Evolutionary conservation across 208 protist genomes (phyloP), one percentile per base, ranked within the genome.

Genomic region (Crithidia bombi): DNA sequence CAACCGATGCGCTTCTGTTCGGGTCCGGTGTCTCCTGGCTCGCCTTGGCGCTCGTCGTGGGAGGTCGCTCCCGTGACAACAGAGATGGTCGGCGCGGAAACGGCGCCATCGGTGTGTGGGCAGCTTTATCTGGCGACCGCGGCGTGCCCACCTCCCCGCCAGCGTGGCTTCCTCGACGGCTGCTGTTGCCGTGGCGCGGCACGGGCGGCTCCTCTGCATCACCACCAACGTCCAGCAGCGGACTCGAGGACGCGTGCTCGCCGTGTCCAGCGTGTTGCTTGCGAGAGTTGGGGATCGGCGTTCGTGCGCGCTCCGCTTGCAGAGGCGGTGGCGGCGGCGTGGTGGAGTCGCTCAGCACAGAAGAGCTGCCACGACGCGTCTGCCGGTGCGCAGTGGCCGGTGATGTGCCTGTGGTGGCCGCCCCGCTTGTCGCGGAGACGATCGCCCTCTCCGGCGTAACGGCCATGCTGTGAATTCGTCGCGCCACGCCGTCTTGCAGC

Each of bases 331-430:
- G 55, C 23, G 33, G 38, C 38, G 55, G 55, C 38, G 52, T 58
- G 17, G n/a, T n/a, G 15, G n/a, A 47, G 47, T 74, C 68, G 23
- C 39, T 50, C 68, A 74, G 49, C 28, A 50, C 47, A 2, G 68
- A 74, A 21, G 38, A 32, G 68, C 68, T 66, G 68, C 35, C 68
- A 15, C 68, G 59, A 26, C 41, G 49, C 56, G 47, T 33, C 51
- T 52, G 58, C 28, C 35, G 59, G 33, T 50, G 49, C 30, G 51
- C 57, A 21, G 59, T 38, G n/a, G 68, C 50, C 6, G 50, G 58
- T 25, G 68, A 67, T n/a, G 50, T 33, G 39, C 46, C 35, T 0
- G 50, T 50, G 19, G 61, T 67, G 21, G 32, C 21, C 32, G 50
- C 50, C 21, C 17, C 30, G 51, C 59, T 66, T 38, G 9, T 58